Evolutionary conservation across 352 stramenopile species (phyloP).

Genomic region (Phytopythium delawarense): DNA sequence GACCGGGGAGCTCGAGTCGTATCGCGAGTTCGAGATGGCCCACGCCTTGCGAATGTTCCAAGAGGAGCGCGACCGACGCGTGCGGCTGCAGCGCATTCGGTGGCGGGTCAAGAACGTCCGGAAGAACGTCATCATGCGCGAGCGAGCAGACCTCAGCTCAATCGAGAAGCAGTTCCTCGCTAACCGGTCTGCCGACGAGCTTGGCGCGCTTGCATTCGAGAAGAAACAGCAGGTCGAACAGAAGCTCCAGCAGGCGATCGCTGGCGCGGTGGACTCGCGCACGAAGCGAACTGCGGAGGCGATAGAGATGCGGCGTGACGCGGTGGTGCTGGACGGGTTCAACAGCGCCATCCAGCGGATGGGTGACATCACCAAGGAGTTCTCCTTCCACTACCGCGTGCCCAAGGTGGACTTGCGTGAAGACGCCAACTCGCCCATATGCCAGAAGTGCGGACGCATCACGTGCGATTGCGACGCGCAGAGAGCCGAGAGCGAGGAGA

Average conservation of each 20-base stretch:
- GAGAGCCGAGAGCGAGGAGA: slow-evolving; percentile 9
- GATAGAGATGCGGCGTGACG: slow-evolving; percentile 40
- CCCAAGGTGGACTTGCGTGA: slow-evolving; percentile 59
- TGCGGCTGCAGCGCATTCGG: slow-evolving; percentile 55
- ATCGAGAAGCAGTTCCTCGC: slow-evolving; percentile 32
- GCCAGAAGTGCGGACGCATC: slow-evolving; percentile 42
- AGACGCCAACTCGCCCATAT: slow-evolving; percentile 33
- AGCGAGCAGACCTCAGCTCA: slow-evolving; percentile 32
- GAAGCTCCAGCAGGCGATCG: slow-evolving; percentile 41
- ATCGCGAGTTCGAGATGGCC: slow-evolving; percentile 51
- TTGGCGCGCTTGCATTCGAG: slow-evolving; percentile 50
- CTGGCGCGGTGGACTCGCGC: slow-evolving; percentile 29
- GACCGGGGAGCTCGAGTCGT: slow-evolving; percentile 56
- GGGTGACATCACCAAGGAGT: slow-evolving; percentile 44
- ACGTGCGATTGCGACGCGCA: slow-evolving; percentile 40
- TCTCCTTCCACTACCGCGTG: slow-evolving; percentile 53
- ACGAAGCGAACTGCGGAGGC: slow-evolving; percentile 38
- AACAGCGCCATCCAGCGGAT: slow-evolving; percentile 48
- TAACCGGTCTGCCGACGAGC: slow-evolving; percentile 40
- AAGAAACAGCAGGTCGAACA: slow-evolving; percentile 47
- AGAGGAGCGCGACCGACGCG: slow-evolving; percentile 24
- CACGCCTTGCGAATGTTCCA: slow-evolving; percentile 40
- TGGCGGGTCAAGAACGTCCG: slow-evolving; percentile 63
- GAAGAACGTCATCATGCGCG: slow-evolving; percentile 39
- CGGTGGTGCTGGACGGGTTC: slow-evolving; percentile 37